A percentile compares a stretch with the other conserved stretches of the same genome.
phyloP scores from a whole-genome alignment of 257 asterid species.

The Solanum peruvianum region DNA sequence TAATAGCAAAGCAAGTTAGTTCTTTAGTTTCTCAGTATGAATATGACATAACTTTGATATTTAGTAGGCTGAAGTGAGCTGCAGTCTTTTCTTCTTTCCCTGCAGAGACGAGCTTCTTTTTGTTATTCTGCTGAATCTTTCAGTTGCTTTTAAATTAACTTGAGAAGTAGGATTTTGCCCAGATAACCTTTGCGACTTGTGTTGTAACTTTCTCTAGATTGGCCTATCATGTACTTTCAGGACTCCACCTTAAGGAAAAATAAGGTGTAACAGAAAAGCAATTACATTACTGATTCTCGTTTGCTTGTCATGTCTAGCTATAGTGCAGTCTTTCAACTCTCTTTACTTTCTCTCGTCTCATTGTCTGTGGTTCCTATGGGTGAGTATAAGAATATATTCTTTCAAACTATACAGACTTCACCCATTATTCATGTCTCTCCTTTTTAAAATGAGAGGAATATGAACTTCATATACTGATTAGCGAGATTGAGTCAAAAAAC shows the following conservation, averaged over 20 bases:
- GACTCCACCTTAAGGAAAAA: not conserved
- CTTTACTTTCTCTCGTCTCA: not conserved
- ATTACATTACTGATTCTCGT: not conserved
- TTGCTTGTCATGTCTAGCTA: not conserved
- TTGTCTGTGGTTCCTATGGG: not conserved
- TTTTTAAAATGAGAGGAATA: not conserved
- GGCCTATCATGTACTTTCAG: not conserved
- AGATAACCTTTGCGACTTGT: not conserved
- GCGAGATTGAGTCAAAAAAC: not conserved
- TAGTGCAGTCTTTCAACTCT: not conserved
- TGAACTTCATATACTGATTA: not conserved
- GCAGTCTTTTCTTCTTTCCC: not conserved
- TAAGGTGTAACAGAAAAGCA: not conserved
- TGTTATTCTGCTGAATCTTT: not conserved
- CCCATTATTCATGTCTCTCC: not conserved
- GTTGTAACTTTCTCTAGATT: not conserved
- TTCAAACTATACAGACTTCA: not conserved
- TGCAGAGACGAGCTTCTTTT: not conserved
- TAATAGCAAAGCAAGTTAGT: not conserved
- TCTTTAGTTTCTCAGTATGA: not conserved
- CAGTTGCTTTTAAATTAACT: not conserved
- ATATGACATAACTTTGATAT: not conserved
- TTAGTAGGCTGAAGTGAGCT: not conserved
- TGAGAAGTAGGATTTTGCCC: not conserved
- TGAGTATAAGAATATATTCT: not conserved